Percentiles rank a stretch among this genome's conserved stretches.
These are phyloP conservation scores for Claviceps quebecensis DNA, from an alignment of 2,329 filamentous ascomycete genomes.

Conservation along the genomic window DNA sequence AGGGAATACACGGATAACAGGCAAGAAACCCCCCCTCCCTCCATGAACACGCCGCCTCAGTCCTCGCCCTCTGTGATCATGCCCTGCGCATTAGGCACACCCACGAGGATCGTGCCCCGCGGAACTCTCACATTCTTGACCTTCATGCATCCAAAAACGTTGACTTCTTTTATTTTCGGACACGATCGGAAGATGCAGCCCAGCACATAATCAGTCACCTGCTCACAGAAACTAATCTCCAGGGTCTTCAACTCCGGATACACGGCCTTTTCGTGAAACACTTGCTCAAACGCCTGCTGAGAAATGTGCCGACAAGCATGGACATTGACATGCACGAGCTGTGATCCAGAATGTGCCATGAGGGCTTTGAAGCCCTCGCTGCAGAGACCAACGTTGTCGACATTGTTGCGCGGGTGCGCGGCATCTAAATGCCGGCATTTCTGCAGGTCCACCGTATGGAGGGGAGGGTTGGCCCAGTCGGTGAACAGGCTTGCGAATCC, in stretches of 20 bases:
- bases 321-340: slow-evolving; percentile 57
- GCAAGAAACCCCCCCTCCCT: neutral
- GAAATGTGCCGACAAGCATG: slow-evolving; percentile 74
- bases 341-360: slow-evolving; percentile 66
- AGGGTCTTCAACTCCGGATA: slow-evolving; percentile 60
- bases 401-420: slow-evolving; percentile 49
- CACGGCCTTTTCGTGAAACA: slow-evolving; percentile 45
- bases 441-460: slow-evolving; percentile 60
- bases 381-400: slow-evolving; percentile 56
- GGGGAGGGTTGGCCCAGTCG: slow-evolving; percentile 58
- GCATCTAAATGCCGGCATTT: slow-evolving; percentile 68
- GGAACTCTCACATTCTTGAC: slow-evolving; percentile 40
- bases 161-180: slow-evolving; percentile 43
- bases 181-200: slow-evolving; percentile 50
- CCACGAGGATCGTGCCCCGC: slow-evolving; percentile 40
- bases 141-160: slow-evolving; percentile 53
- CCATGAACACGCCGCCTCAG: neutral
- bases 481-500: slow-evolving; percentile 62
- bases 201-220: slow-evolving; percentile 51
- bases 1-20: neutral
- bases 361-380: slow-evolving; percentile 63
- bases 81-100: slow-evolving; percentile 43
- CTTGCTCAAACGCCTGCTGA: slow-evolving; percentile 54
- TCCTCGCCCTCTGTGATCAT: slow-evolving; percentile 41
- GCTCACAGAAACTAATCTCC: slow-evolving; percentile 64